Evolutionary conservation across 495 filamentous ascomycete species (phyloP).

Genomic region (Mytilinidion resinicola): DNA sequence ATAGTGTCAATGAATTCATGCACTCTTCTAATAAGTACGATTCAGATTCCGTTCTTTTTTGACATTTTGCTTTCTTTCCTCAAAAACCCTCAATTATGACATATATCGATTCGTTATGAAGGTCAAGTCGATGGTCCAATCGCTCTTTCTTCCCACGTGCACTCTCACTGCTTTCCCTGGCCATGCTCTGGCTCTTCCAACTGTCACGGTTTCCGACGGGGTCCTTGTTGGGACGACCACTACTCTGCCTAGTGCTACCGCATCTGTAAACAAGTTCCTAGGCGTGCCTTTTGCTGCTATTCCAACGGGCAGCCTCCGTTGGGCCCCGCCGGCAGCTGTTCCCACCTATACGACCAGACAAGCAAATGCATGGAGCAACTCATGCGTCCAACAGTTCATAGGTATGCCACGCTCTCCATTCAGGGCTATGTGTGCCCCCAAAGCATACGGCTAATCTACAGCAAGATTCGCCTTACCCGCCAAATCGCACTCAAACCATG

Average conservation of each 20-base stretch:
- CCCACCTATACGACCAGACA: conserved; percentile 18
- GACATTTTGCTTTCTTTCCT: too few species aligned
- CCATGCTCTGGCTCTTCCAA: conserved; percentile 8
- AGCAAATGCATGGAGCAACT: conserved; percentile 30
- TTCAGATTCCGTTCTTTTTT: too few species aligned
- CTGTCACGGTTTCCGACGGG: conserved; percentile 24
- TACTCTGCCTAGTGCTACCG: conserved; percentile 21
- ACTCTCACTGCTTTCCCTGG: too few species aligned
- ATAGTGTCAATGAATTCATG: too few species aligned
- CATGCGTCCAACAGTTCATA: conserved; percentile 41
- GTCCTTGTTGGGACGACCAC: conserved; percentile 31
- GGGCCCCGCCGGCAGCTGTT: conserved; percentile 31
- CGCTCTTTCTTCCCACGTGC: too few species aligned
- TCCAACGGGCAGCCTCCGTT: conserved; percentile 29
- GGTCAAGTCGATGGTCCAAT: too few species aligned
- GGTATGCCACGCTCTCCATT: conserved; percentile 7
- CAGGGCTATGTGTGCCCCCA: too few species aligned
- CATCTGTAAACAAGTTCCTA: conserved; percentile 31
- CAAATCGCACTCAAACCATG: conserved; percentile 27
- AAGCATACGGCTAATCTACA: too few species aligned
- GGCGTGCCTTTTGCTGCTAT: conserved; percentile 34
- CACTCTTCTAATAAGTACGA: too few species aligned
- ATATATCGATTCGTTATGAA: too few species aligned
- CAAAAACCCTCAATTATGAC: too few species aligned
- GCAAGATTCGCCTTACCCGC: neutral